Base-by-base conservation (phyloP, 345 rosid genomes). In the Mallotus nudiflorus region DNA sequence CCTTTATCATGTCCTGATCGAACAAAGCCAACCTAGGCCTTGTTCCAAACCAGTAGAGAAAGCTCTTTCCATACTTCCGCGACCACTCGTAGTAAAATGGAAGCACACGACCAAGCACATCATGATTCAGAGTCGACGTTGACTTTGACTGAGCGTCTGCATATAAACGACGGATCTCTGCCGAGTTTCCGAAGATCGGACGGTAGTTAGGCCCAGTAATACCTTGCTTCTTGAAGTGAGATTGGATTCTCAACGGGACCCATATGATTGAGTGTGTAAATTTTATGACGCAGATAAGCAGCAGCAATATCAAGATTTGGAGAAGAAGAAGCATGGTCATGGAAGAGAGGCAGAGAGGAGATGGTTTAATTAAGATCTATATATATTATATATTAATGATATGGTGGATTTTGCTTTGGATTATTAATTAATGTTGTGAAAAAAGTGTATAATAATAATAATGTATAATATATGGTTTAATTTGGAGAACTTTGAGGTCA, bases 31-130 rank as follows among this genome's bases (percentile, higher is more conserved):
- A 71, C 72, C 89, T 85, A 14, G 97, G 90, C 62, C 53, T 77
- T 35, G 81, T 71, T 58, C 98, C 98, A 57, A 91, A 91, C 96
- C 97, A 89, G 75, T 78, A 91, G 6, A 93, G 73, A 63, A 85
- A 91, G n/a, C 82, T 83, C 68, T 77, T 83, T 59, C 96, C 96
- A 7, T 87, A 83, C 68, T 1, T 49, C 56, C 49, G 66, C 7
- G 91, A 84, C 93, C 98, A 93, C 8, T 14, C 48, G 67, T 81
- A 51, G 85, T 86, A 86, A 74, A 80, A 88, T 14, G 96, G 93
- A 37, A 74, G 74, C 65, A 69, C 85, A 11, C 89, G 79, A 59
- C 65, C 85, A 24, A 86, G 77, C 66, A 80, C 71, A 28, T 81
- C 79, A 63, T 85, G 90, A 55, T 71, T 74, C 15, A 66, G 54